Percentiles rank a stretch among this genome's conserved stretches.
Conservation (phyloP, 495 filamentous ascomycete species). For the Aspergillus homomorphus region DNA sequence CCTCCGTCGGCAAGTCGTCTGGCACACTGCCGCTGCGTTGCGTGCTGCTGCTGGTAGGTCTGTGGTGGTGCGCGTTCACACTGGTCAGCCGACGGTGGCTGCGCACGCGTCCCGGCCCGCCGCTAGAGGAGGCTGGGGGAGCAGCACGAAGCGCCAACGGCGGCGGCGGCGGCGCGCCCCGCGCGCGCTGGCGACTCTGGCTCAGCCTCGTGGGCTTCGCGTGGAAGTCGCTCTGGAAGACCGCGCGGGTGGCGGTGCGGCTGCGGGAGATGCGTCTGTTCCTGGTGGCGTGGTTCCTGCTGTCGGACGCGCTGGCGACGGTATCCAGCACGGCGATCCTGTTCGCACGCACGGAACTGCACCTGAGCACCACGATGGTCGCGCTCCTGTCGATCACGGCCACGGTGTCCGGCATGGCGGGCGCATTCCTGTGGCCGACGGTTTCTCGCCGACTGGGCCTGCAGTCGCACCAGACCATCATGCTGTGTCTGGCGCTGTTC, state of each 20-base stretch:
- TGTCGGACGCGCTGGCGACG: constrained; percentile 85
- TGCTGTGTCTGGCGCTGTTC: constrained; percentile 77
- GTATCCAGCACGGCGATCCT: constrained; percentile 88
- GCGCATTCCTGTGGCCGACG: constrained; percentile 79
- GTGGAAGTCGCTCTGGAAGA: constrained; percentile 77
- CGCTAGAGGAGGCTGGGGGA: constrained; percentile 38
- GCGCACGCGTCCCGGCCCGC: constrained; percentile 77
- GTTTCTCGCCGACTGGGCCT: constrained; percentile 62
- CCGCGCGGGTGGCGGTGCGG: constrained; percentile 67
- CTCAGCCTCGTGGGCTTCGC: constrained; percentile 63
- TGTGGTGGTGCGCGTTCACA: constrained; percentile 88
- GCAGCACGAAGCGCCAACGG: neutral
- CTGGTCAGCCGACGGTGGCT: constrained; percentile 80
- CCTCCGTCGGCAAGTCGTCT: constrained; percentile 41
- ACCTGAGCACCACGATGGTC: constrained; percentile 71
- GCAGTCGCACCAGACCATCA: constrained; percentile 72
- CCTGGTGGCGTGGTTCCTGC: constrained; percentile 81
- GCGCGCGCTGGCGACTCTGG: constrained; percentile 32
- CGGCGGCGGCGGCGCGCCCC: neutral
- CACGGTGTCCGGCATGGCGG: constrained; percentile 71
- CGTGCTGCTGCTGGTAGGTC: constrained; percentile 73
- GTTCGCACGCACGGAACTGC: constrained; percentile 82
- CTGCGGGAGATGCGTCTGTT: constrained; percentile 81
- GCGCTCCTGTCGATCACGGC: constrained; percentile 82
- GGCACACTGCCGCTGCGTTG: constrained; percentile 58